Percentiles rank a stretch among this genome's conserved stretches.
These are phyloP conservation scores for Lithohypha guttulata DNA, from an alignment of 2,329 filamentous ascomycete species.

Conservation along the genomic window DNA sequence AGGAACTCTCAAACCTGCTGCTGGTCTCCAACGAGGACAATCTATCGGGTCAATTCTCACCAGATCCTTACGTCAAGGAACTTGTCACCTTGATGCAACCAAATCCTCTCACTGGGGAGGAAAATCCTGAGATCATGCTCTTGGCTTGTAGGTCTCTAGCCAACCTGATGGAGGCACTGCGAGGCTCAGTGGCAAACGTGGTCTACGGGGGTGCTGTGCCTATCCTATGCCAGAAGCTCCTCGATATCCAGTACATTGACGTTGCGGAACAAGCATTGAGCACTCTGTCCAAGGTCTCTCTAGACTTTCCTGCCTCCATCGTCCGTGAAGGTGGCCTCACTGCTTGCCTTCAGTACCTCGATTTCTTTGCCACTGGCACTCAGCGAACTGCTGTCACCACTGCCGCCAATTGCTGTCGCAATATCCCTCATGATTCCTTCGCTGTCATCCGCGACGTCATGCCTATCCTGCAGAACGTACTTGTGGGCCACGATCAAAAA, in stretches of 20 bases:
- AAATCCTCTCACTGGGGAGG: conserved; percentile 65
- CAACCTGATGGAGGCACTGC: conserved; percentile 94
- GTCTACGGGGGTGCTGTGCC: conserved; percentile 96
- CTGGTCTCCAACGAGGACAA: conserved; percentile 96
- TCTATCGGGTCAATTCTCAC: conserved; percentile 84
- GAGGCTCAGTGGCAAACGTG: conserved; percentile 84
- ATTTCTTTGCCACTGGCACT: conserved; percentile 95
- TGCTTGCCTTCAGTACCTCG: conserved; percentile 89
- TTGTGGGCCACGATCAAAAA: conserved; percentile 85
- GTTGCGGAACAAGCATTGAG: conserved; percentile 93
- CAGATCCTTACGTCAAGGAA: conserved; percentile 91
- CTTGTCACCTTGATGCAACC: conserved; percentile 85
- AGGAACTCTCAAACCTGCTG: conserved; percentile 85
- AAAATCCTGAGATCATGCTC: conserved; percentile 95
- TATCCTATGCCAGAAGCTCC: conserved; percentile 82
- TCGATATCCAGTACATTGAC: conserved; percentile 96
- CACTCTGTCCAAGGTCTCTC: conserved; percentile 93
- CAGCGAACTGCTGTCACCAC: conserved; percentile 95
- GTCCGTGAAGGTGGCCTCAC: conserved; percentile 91
- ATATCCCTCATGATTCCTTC: conserved; percentile 90
- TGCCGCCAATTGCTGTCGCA: conserved; percentile 94
- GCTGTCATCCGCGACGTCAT: conserved; percentile 86
- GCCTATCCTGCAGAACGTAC: conserved; percentile 83
- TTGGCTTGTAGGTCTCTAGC: conserved; percentile 90
- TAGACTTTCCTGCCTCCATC: conserved; percentile 89